Percentiles rank a stretch among this genome's conserved stretches.
Conservation (phyloP, 352 stramenopile genomes). For the Globisporangium spiculum region DNA sequence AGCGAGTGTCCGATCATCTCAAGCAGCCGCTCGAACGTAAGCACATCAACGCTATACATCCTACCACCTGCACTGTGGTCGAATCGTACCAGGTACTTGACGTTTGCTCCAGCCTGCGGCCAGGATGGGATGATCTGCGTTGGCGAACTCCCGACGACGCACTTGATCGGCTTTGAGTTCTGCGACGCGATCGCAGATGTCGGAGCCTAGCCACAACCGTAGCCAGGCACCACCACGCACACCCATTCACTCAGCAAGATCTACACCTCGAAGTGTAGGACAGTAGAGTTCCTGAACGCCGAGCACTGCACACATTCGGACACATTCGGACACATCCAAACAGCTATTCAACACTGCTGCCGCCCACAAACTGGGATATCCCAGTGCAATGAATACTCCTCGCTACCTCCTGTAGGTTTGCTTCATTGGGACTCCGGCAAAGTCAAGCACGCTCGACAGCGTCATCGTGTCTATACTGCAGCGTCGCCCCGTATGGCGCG, state of each 20-base stretch:
- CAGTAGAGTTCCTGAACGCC: no score
- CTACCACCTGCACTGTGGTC: neutral
- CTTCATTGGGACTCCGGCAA: no score
- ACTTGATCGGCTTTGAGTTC: neutral
- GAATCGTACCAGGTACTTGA: neutral
- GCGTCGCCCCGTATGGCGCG: no score
- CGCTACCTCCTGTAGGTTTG: no score
- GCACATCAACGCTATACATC: neutral
- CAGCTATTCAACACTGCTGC: no score
- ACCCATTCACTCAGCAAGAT: conserved; percentile 1
- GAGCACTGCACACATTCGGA: no score
- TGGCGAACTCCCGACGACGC: neutral
- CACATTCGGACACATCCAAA: no score
- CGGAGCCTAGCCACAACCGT: neutral
- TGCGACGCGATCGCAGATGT: neutral
- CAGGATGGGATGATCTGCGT: neutral
- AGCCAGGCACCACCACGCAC: neutral
- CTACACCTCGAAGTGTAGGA: neutral
- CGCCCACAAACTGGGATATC: no score
- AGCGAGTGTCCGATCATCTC: conserved; percentile 1
- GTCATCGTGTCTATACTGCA: no score
- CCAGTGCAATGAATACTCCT: no score
- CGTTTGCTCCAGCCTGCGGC: neutral
- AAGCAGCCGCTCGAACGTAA: neutral
- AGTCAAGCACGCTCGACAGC: no score